Evolutionary conservation across 2,329 filamentous ascomycete genomes (phyloP).

Genomic region (Colletotrichum ledebouriae): DNA sequence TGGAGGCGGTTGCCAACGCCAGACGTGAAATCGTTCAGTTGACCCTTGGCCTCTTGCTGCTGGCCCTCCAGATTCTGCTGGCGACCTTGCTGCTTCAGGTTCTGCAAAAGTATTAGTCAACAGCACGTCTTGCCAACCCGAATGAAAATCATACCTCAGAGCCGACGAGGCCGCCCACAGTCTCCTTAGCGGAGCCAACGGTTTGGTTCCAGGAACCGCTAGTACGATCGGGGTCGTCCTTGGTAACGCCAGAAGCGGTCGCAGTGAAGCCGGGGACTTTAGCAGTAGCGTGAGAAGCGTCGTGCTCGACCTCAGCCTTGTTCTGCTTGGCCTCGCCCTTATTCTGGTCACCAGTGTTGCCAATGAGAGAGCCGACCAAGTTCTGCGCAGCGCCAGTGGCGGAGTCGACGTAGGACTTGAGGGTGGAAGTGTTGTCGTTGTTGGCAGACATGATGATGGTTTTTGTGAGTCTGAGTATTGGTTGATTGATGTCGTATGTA

Average conservation of each 20-base stretch:
- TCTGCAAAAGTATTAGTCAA: conserved; percentile 51
- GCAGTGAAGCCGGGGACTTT: conserved; percentile 81
- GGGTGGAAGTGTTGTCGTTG: conserved; percentile 72
- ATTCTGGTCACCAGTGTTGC: conserved; percentile 75
- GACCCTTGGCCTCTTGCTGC: conserved; percentile 84
- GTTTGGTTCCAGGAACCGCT: conserved; percentile 89
- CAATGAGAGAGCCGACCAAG: conserved; percentile 79
- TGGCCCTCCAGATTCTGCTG: conserved; percentile 86
- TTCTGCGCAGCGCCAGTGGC: conserved; percentile 81
- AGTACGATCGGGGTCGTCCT: conserved; percentile 79
- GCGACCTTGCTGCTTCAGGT: conserved; percentile 79
- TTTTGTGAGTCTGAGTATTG: neutral
- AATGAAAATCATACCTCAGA: conserved; percentile 67
- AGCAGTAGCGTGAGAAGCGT: conserved; percentile 79
- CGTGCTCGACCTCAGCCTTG: conserved; percentile 75
- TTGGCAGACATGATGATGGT: conserved; percentile 41
- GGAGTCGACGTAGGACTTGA: conserved; percentile 82
- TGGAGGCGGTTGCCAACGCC: conserved; percentile 77
- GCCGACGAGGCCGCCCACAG: conserved; percentile 80
- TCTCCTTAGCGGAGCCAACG: conserved; percentile 86
- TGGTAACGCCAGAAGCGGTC: conserved; percentile 76
- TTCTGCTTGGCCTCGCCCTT: conserved; percentile 76
- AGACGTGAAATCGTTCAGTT: conserved; percentile 79
- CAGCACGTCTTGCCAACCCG: no score
- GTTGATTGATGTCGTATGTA: conserved; percentile 2